Evolutionary conservation across 1,284 basidiomycete species (phyloP).

Genomic region (Paramarasmius palmivorus): DNA sequence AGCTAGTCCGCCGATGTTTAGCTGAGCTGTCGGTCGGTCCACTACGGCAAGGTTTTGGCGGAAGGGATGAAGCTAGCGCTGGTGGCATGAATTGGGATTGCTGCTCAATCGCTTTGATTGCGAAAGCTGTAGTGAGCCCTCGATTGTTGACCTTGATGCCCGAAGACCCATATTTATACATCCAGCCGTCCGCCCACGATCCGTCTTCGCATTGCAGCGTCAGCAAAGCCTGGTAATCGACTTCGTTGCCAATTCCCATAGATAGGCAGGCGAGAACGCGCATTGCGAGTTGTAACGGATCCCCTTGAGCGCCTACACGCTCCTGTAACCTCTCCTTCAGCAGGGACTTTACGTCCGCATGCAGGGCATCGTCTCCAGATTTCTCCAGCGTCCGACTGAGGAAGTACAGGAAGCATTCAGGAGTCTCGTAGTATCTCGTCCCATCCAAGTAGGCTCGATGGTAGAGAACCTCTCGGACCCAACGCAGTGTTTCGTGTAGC

Average conservation of each 20-base stretch:
- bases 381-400: conserved; percentile 45
- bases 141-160: conserved; percentile 36
- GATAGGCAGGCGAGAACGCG: conserved; percentile 28
- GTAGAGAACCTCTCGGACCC: conserved; percentile 48
- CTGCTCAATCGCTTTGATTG: conserved; percentile 22
- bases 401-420: conserved; percentile 58
- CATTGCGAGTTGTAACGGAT: conserved; percentile 42
- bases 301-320: conserved; percentile 45
- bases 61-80: too few species aligned
- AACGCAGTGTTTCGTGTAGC: conserved; percentile 43
- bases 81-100: too few species aligned
- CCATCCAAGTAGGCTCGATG: conserved; percentile 58
- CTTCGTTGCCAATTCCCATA: conserved; percentile 26
- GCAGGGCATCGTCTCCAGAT: conserved; percentile 33
- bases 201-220: conserved; percentile 38
- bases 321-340: conserved; percentile 47
- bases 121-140: conserved; percentile 38
- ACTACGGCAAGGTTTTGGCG: too few species aligned
- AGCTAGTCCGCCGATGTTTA: too few species aligned
- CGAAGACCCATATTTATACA: conserved; percentile 39
- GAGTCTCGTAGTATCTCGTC: conserved; percentile 54
- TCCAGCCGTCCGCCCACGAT: conserved; percentile 35
- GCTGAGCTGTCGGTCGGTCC: too few species aligned
- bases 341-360: conserved; percentile 35
- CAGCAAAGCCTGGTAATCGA: conserved; percentile 30